phyloP scores from a whole-genome alignment of 495 filamentous ascomycete genomes.

The Tuber melanosporum region DNA sequence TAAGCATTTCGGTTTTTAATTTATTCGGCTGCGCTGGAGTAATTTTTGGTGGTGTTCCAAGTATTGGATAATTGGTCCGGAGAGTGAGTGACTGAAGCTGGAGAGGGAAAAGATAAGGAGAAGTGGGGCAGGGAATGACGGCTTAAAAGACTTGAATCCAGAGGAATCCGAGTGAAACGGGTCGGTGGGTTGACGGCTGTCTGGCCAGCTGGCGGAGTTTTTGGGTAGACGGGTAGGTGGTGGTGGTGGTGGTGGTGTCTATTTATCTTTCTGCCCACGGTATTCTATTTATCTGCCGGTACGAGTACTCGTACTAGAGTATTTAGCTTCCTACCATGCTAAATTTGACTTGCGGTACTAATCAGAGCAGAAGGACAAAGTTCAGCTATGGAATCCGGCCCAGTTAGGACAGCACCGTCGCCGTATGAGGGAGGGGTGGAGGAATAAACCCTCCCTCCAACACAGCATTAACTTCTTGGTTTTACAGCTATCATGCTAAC shows the following conservation, averaged over 20 bases:
- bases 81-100: neutral
- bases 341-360: neutral
- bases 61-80: neutral
- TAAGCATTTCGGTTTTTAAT: neutral
- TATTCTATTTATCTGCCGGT: neutral
- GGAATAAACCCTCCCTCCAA: neutral
- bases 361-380: neutral
- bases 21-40: neutral
- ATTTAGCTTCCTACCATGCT: neutral
- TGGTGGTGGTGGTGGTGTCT: neutral
- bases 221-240: neutral
- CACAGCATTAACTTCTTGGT: neutral
- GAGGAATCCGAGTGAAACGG: constrained; percentile 4
- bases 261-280: neutral
- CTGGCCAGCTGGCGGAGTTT: neutral
- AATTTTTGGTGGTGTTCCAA: neutral
- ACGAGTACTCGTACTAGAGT: no score
- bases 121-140: neutral
- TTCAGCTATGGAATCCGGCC: neutral
- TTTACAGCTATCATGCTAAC: neutral
- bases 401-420: neutral
- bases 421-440: neutral
- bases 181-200: neutral
- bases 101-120: neutral
- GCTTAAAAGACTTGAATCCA: neutral